phyloP scores from a whole-genome alignment of 2,329 filamentous ascomycete genomes.

The Colletotrichum agaves region DNA sequence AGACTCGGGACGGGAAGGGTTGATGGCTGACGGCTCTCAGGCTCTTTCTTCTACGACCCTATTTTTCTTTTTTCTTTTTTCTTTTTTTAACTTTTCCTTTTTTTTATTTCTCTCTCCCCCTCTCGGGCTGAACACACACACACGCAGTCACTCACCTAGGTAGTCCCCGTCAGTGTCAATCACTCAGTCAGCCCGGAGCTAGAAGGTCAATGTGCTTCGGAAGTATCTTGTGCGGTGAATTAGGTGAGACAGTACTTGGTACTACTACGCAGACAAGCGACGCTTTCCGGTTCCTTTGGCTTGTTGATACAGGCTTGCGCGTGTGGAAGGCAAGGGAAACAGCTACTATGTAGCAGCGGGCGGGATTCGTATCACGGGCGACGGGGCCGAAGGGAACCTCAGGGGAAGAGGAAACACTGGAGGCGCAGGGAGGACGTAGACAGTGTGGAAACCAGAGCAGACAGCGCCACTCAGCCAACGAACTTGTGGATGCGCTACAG shows the following conservation, averaged over 20 bases:
- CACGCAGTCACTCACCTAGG: background rate
- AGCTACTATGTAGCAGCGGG: background rate
- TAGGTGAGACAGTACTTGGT: background rate
- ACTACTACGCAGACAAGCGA: background rate
- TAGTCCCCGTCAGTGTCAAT: background rate
- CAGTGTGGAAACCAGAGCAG: background rate
- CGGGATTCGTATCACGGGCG: constrained; percentile 18
- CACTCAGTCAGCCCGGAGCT: background rate
- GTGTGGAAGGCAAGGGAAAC: constrained; percentile 33
- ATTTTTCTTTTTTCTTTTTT: background rate
- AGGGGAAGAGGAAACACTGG: constrained; percentile 17
- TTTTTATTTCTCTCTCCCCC: too few species aligned
- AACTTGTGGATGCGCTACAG: too few species aligned
- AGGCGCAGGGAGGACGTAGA: background rate
- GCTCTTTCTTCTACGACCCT: background rate
- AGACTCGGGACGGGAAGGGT: constrained; percentile 8
- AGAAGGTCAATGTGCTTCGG: background rate
- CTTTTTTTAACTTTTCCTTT: background rate
- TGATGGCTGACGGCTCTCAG: constrained; percentile 13
- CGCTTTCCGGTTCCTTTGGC: background rate
- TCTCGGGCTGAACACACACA: constrained; percentile 16
- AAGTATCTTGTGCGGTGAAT: background rate
- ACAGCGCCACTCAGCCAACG: background rate
- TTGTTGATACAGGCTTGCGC: background rate
- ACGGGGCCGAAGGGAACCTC: constrained; percentile 15